Base-by-base conservation (phyloP, 305 asterid genomes). In the Fraxinus nigra region DNA sequence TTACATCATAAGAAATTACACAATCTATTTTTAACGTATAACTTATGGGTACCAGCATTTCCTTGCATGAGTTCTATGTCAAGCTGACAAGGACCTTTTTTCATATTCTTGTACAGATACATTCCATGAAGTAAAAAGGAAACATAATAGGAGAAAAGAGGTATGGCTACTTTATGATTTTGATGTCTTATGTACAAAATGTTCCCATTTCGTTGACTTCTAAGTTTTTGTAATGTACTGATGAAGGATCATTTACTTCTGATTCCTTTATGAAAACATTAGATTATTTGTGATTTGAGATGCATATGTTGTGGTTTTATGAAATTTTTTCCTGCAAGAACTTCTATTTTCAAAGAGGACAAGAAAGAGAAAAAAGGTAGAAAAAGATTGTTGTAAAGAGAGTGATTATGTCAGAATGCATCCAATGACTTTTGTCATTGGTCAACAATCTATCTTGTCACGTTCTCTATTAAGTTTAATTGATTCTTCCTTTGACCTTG, bases 61-160 rank as follows among this genome's bases (percentile, higher is more conserved):
- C 59, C 81, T 76, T 78, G 59, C 51, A 34, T 77, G 80, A 9
- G 51, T 35, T 78, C n/a, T 22, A 63, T 63, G 56, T 75, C 77
- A 24, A 79, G 80, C 85, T 86, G 76, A 87, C 69, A 33, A 77
- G 38, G 78, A 48, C 22, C n/a, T 81, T 59, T 24, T 26, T 65
- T 26, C 72, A 65, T 81, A 35, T 76, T 78, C 78, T 83, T 80
- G 35, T 79, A 85, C 97, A 95, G 99, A 95, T 86, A 87, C 98
- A 38, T 95, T 95, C 84, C 99, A 95, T 59, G 98, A 95, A 87
- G 99, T 95, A 43, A 91, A 89, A 84, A 89, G 97, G 87, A 95
- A 93, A 81, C 95, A 97, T 46, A 94, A 91, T 79, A 89, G 91
- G 76, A 95, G 85, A 82, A 95, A 92, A 85, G 97, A 92, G 99